Evolutionary conservation across 306 rosid species (phyloP), one percentile per base, ranked within the genome.

Genomic region (Cucurbita ficifolia): DNA sequence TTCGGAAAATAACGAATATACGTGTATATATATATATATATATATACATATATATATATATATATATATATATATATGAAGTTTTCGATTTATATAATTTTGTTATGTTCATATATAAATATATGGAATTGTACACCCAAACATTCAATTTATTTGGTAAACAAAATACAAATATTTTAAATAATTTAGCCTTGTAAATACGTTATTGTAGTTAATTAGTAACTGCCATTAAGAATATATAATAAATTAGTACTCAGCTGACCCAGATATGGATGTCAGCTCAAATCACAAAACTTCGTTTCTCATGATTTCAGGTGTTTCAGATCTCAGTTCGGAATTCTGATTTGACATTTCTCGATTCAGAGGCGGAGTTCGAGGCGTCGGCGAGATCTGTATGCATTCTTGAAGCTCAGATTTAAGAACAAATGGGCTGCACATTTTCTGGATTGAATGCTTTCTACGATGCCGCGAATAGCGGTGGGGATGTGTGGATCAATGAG

Each of bases 401-500:
- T 39, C 3, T 29, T 29, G 33, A 29, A 29, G 33, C 33, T 29
- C 77, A 8, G 39, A 29, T 13, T 8, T 19, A 73, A 53, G 22
- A 46, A 68, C 64, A 72, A 79, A 95, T 95, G 97, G 99, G 99
- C 35, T 95, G 99, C 61, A 74, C 99, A 45, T 95, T 95, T 81
- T 95, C 99, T 17, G 99, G 97, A 38, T 78, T 95, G 77, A 87
- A 87, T 72, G 99, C 99, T 39, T 68, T 95, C 0, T 91, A 91
- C 83, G 96, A 89, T 56, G 87, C 99, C 55, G 97, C 89, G 0
- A 91, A 95, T 76, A 96, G 96, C n/a, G 97, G 92, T 39, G 97
- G 92, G 0, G 99, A 95, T 58, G 91, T 89, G 0, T 95, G 99
- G 99, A 95, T 95, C 96, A 95, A 95, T 52, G 99, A 95, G 54